Conservation (phyloP, 2,329 filamentous ascomycete species). For the Berkeleyomyces basicola region DNA sequence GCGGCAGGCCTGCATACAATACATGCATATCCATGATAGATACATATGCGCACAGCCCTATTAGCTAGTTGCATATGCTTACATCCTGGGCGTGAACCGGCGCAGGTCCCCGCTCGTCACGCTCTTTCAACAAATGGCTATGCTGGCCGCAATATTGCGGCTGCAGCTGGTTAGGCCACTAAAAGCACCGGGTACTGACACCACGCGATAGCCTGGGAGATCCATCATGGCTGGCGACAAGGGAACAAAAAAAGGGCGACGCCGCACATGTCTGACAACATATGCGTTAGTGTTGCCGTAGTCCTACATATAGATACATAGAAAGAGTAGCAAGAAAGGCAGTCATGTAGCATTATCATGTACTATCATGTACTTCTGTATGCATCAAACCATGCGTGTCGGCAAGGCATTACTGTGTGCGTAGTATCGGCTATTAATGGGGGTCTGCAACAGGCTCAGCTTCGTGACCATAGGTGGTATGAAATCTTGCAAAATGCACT, state of each 20-base stretch:
- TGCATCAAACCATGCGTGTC: neutral
- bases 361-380: neutral
- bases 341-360: neutral
- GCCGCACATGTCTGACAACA: no score
- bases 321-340: no score
- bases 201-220: neutral
- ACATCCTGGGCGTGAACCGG: neutral
- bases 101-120: neutral
- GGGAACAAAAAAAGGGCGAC: no score
- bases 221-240: neutral
- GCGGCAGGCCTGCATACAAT: constrained; percentile 24
- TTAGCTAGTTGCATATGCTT: constrained; percentile 17
- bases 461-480: neutral
- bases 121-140: neutral
- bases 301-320: no score
- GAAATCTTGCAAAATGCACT: neutral
- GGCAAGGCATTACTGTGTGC: neutral
- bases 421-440: no score
- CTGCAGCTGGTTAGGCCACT: neutral
- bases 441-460: no score
- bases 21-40: no score
- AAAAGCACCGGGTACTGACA: neutral
- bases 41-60: no score
- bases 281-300: no score
- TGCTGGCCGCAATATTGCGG: neutral